Evolutionary conservation across 352 stramenopile species (phyloP).

Genomic region (Phytophthora sp.): DNA sequence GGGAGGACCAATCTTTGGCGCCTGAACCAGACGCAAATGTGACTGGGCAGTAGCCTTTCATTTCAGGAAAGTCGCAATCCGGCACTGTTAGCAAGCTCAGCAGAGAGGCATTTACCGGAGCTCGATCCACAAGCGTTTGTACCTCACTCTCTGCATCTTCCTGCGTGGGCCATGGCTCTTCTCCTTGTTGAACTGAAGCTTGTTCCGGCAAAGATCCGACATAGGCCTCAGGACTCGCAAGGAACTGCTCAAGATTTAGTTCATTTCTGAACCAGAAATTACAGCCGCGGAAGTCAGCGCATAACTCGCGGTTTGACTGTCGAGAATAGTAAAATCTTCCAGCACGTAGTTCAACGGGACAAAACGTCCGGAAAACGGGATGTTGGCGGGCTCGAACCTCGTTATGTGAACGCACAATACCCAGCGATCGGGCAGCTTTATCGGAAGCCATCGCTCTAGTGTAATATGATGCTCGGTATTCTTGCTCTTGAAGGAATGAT

Average conservation of each 20-base stretch:
- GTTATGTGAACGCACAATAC: slow-evolving; percentile 36
- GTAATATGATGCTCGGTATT: slow-evolving; percentile 38
- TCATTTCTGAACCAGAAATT: slow-evolving; percentile 56
- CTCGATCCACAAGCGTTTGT: slow-evolving; percentile 32
- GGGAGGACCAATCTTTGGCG: slow-evolving; percentile 44
- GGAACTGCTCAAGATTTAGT: slow-evolving; percentile 42
- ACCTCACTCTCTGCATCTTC: slow-evolving; percentile 39
- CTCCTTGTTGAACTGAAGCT: background rate
- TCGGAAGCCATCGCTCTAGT: slow-evolving; percentile 18
- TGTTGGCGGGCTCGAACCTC: slow-evolving; percentile 39
- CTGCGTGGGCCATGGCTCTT: slow-evolving; percentile 22
- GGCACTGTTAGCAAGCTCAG: slow-evolving; percentile 63
- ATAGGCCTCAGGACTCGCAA: slow-evolving; percentile 35
- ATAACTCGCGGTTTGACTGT: slow-evolving; percentile 36
- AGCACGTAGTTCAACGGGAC: slow-evolving; percentile 58
- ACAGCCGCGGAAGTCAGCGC: slow-evolving; percentile 44
- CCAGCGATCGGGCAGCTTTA: slow-evolving; percentile 21
- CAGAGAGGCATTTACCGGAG: slow-evolving; percentile 65
- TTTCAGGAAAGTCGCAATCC: slow-evolving; percentile 73
- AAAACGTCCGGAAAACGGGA: slow-evolving; percentile 52
- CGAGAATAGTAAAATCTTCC: slow-evolving; percentile 41
- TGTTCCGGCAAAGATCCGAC: slow-evolving; percentile 28
- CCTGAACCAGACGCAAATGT: slow-evolving; percentile 55
- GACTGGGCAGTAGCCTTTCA: slow-evolving; percentile 80
- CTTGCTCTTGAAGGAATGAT: slow-evolving; percentile 36